These are phyloP conservation scores for Phylloporus scabripes DNA, from an alignment of 768 basidiomycete species.

Conservation along the genomic window DNA sequence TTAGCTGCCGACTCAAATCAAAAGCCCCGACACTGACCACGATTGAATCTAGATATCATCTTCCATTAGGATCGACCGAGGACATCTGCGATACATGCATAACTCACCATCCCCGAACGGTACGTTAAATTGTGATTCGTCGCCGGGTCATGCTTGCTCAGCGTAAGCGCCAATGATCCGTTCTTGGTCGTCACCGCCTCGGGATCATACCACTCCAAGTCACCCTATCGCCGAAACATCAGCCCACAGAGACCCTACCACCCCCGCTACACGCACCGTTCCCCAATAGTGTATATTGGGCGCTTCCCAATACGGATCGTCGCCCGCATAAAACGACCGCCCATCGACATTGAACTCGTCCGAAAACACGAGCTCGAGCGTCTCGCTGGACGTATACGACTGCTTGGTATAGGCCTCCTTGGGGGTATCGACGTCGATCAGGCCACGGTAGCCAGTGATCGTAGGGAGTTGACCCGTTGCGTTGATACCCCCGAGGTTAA, in stretches of 20 bases:
- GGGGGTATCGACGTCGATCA: conserved; percentile 56
- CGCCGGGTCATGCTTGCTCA: conserved; percentile 38
- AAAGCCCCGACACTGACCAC: conserved; percentile 15
- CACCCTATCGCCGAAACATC: conserved; percentile 19
- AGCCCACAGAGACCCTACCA: neutral
- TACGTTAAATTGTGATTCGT: conserved; percentile 46
- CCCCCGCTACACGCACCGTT: conserved; percentile 32
- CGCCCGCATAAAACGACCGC: conserved; percentile 62
- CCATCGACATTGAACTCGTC: conserved; percentile 81
- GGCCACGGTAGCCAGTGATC: conserved; percentile 38
- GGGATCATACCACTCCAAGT: conserved; percentile 61
- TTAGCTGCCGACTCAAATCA: neutral
- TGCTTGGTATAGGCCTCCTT: conserved; percentile 36
- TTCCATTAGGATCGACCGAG: conserved; percentile 19
- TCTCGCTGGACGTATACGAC: conserved; percentile 34
- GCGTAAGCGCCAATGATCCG: conserved; percentile 47
- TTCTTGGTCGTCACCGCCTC: conserved; percentile 43
- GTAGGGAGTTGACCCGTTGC: conserved; percentile 58
- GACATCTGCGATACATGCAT: neutral
- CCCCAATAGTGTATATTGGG: conserved; percentile 67
- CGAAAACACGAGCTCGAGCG: conserved; percentile 58
- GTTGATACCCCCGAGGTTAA: conserved; percentile 74
- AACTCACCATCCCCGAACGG: conserved; percentile 35
- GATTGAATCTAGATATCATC: conserved; percentile 26
- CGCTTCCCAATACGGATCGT: conserved; percentile 57